phyloP scores from a whole-genome alignment of 2,329 filamentous ascomycete genomes.

The Parafenestella ontariensis region DNA sequence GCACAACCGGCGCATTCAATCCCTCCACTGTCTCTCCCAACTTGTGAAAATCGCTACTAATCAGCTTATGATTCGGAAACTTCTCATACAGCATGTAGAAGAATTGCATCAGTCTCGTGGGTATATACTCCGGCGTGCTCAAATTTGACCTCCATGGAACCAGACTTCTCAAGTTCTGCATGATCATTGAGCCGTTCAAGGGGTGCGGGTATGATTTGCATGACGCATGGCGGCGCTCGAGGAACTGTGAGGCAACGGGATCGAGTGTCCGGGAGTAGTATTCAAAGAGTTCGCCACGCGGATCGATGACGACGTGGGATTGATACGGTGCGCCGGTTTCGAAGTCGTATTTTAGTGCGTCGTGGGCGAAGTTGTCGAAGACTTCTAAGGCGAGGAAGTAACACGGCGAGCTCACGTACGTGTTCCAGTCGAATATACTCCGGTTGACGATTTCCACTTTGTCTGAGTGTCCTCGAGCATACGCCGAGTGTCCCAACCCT shows the following conservation, averaged over 20 bases:
- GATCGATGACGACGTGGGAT: slow-evolving; percentile 85
- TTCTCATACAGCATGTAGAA: slow-evolving; percentile 87
- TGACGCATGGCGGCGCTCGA: slow-evolving; percentile 83
- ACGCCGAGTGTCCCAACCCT: slow-evolving; percentile 71
- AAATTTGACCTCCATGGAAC: slow-evolving; percentile 78
- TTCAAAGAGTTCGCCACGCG: slow-evolving; percentile 88
- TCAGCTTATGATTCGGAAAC: slow-evolving; percentile 87
- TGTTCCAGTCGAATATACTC: slow-evolving; percentile 93
- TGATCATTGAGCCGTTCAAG: slow-evolving; percentile 60
- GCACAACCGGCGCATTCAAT: slow-evolving; percentile 92
- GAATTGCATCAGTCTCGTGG: slow-evolving; percentile 94
- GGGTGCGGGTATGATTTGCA: slow-evolving; percentile 66
- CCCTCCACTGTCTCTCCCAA: slow-evolving; percentile 84
- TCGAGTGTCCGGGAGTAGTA: slow-evolving; percentile 86
- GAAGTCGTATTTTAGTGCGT: slow-evolving; percentile 88
- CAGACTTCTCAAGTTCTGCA: slow-evolving; percentile 68
- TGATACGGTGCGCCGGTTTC: slow-evolving; percentile 83
- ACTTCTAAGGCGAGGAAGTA: slow-evolving; percentile 99
- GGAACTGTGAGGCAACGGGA: slow-evolving; percentile 79
- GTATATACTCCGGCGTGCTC: slow-evolving; percentile 88
- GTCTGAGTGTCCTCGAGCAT: slow-evolving; percentile 75
- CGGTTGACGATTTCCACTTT: slow-evolving; percentile 95
- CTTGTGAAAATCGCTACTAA: slow-evolving; percentile 89
- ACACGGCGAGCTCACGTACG: slow-evolving; percentile 87
- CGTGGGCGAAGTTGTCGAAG: slow-evolving; percentile 98